These are phyloP conservation scores for Entrophospora sp. DNA, from an alignment of 192 early-diverging fungal genomes.

Conservation along the genomic window DNA sequence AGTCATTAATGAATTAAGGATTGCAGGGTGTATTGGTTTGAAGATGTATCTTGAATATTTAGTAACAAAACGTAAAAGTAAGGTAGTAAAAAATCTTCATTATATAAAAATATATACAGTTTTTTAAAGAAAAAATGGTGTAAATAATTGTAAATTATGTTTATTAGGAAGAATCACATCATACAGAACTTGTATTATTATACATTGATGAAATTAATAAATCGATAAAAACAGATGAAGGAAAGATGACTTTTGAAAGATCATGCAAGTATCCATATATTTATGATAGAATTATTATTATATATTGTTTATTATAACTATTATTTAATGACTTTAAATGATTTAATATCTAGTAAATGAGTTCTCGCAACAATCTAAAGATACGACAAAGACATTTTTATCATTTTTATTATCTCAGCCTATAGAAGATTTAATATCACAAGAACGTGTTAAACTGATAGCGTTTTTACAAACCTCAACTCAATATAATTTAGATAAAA, in stretches of 20 bases:
- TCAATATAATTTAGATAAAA: conserved; percentile 21
- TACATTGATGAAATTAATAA: conserved; percentile 28
- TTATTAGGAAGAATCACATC: conserved; percentile 23
- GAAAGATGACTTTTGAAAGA: neutral
- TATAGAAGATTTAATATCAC: conserved; percentile 22
- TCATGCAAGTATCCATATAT: neutral
- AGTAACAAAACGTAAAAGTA: conserved; percentile 37
- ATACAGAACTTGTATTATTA: conserved; percentile 30
- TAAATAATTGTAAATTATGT: neutral
- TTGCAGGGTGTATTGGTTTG: conserved; percentile 27
- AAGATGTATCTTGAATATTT: conserved; percentile 44
- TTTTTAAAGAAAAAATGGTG: neutral
- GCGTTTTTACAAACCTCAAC: conserved; percentile 34
- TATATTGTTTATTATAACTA: neutral
- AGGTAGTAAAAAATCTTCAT: conserved; percentile 16
- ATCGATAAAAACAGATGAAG: conserved; percentile 7
- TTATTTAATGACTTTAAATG: neutral
- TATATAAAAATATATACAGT: too few relatives aligned
- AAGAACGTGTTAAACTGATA: conserved; percentile 26
- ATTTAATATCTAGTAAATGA: neutral
- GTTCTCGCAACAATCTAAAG: conserved; percentile 1
- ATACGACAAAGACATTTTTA: conserved; percentile 18
- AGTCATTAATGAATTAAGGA: conserved; percentile 24
- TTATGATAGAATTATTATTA: neutral
- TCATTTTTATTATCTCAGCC: conserved; percentile 18